Evolutionary conservation across 2,329 filamentous ascomycete species (phyloP).

Genomic region (Ilyonectria robusta): DNA sequence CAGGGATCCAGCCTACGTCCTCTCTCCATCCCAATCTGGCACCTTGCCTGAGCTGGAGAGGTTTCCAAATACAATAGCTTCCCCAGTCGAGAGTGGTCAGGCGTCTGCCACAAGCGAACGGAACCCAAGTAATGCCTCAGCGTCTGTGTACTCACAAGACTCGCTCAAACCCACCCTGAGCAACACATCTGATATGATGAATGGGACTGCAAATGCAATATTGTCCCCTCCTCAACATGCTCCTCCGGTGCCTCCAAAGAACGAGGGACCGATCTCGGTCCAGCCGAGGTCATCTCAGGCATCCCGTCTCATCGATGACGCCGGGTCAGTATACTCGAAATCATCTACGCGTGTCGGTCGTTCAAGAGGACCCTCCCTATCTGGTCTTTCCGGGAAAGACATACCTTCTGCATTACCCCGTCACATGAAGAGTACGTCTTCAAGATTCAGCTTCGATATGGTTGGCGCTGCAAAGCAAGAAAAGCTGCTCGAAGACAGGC

Average conservation of each 20-base stretch:
- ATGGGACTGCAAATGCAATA: slow-evolving; percentile 21
- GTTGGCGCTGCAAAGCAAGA: slow-evolving; percentile 77
- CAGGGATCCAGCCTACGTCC: slow-evolving; percentile 29
- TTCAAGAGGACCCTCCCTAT: slow-evolving; percentile 69
- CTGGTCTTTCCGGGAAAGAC: slow-evolving; percentile 62
- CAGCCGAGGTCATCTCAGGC: slow-evolving; percentile 43
- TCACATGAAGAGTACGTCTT: slow-evolving; percentile 83
- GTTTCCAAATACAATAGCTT: slow-evolving; percentile 19
- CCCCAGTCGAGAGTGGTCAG: slow-evolving; percentile 25
- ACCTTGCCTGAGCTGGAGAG: slow-evolving; percentile 37
- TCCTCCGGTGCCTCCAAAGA: slow-evolving; percentile 59
- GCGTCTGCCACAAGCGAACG: slow-evolving; percentile 41
- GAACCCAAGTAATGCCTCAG: slow-evolving; percentile 51
- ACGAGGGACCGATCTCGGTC: slow-evolving; percentile 46
- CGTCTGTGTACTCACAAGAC: slow-evolving; percentile 47
- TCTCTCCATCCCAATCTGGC: slow-evolving; percentile 32
- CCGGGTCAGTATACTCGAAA: slow-evolving; percentile 36
- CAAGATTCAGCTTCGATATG: slow-evolving; percentile 87
- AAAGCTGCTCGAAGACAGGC: slow-evolving; percentile 80
- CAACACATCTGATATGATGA: slow-evolving; percentile 43
- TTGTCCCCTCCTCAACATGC: slow-evolving; percentile 36
- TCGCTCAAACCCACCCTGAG: slow-evolving; percentile 49
- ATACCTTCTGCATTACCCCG: slow-evolving; percentile 67
- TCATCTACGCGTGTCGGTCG: slow-evolving; percentile 50
- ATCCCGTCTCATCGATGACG: slow-evolving; percentile 41